phyloP scores from a whole-genome alignment of 306 rosid species.

The Vigna nakashimae region DNA sequence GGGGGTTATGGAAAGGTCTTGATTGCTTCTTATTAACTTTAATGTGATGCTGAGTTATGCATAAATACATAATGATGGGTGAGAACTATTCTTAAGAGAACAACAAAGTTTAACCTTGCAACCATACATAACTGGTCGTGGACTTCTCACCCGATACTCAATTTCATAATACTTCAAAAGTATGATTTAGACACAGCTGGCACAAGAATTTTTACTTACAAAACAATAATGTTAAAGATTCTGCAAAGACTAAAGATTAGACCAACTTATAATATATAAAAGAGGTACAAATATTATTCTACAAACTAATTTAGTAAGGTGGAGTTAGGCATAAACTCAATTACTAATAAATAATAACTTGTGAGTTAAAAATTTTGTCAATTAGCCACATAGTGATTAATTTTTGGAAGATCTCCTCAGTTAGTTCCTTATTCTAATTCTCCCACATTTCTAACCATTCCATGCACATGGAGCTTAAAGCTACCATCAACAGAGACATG shows the following conservation, averaged over 20 bases:
- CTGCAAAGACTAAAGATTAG: too few species aligned
- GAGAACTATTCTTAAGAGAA: neutral
- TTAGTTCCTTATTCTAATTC: neutral
- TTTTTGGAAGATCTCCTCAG: neutral
- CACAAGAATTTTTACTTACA: neutral
- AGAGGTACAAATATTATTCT: too few species aligned
- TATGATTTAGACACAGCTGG: neutral
- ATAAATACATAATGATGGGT: neutral
- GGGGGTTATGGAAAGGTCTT: conserved; percentile 80
- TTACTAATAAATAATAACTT: neutral
- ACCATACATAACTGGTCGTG: neutral
- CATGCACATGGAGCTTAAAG: neutral
- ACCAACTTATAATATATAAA: too few species aligned
- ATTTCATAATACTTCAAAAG: neutral
- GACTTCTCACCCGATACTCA: neutral
- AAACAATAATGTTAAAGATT: neutral
- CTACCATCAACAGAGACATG: neutral
- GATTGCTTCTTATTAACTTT: neutral
- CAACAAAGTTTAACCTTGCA: neutral
- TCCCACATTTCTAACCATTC: neutral
- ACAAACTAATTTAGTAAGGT: too few species aligned
- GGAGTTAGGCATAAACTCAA: neutral
- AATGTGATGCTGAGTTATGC: too few species aligned
- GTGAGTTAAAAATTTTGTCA: neutral
- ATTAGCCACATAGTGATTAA: conserved; percentile 3